Base-by-base conservation (phyloP, 768 basidiomycete species). In the Suillus sp. region DNA sequence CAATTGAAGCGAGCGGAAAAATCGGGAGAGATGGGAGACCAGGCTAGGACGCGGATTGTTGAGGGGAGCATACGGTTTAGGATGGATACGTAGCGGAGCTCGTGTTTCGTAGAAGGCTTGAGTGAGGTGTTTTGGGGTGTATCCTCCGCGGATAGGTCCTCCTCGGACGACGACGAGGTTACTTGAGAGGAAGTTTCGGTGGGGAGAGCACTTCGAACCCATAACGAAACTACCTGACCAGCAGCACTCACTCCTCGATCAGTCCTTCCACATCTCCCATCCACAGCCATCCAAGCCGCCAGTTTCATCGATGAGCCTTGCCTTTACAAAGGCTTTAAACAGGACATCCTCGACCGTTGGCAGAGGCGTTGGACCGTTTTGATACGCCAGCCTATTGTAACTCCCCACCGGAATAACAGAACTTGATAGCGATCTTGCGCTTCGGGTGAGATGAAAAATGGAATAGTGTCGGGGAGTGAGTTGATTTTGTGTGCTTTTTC, bases 211-310 rank as follows among this genome's bases (percentile, higher is more conserved):
- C 93, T 95, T 63, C 95, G 80, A 14, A 97, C 88, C 90, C 93
- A 95, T 9, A 99, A 80, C 57, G 91, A 93, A 57, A 98, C 82
- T 27, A 99, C 95, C 74, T 99, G 96, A 3, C 94, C 95, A 9
- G 91, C 92, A 43, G 91, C 93, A 72, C 95, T 96, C 63, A 99
- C 97, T 0, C 96, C 96, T 22, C 90, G 83, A 81, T 99, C 97
- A 32, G 97, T 99, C 70, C 97, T 78, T 14, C 97, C 96, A 75
- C 97, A 98, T 67, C 86, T 83, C 71, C 88, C 93, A 99, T 40
- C 86, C 92, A 71, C 94, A 95, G 0, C 92, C 96, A 18, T 95
- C 90, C 61, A 91, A 79, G 4, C 93, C 93, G 5, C 78, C 83
- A 3, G 81, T 84, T 1, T 81, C 81, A 70, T 96, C 92, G 13